A percentile compares a stretch with the other conserved stretches of the same genome.
Evolutionary conservation across 2,329 filamentous ascomycete species (phyloP).

Genomic region (Colletotrichum lupini): DNA sequence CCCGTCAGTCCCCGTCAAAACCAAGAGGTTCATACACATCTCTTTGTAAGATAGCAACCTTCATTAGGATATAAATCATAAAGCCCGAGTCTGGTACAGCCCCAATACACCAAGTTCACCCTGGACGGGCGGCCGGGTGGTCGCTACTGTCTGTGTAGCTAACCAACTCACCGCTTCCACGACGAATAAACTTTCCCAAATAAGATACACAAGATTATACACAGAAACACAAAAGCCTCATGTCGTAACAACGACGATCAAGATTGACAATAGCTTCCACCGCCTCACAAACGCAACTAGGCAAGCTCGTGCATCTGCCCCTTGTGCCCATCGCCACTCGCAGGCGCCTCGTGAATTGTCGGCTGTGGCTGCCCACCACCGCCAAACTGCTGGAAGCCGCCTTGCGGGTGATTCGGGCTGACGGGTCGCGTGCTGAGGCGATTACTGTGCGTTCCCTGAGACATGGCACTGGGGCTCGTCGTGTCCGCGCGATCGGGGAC

Average conservation of each 20-base stretch:
- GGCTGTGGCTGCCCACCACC: slow-evolving; percentile 35
- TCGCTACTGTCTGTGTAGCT: neutral
- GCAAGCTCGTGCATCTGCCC: slow-evolving; percentile 55
- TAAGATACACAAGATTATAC: neutral
- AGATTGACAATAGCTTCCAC: neutral
- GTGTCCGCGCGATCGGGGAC: slow-evolving; percentile 33
- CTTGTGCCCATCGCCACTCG: slow-evolving; percentile 47
- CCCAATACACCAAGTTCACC: neutral
- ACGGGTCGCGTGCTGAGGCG: slow-evolving; percentile 29
- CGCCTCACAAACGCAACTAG: slow-evolving; percentile 32
- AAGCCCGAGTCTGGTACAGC: neutral
- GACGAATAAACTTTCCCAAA: neutral
- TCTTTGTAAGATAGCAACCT: neutral
- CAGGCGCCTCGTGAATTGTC: slow-evolving; percentile 52
- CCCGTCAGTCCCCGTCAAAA: neutral
- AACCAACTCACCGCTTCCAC: neutral
- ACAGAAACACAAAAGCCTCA: neutral
- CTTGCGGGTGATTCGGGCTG: slow-evolving; percentile 37
- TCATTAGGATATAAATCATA: neutral
- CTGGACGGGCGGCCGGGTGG: neutral
- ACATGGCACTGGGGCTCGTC: slow-evolving; percentile 32
- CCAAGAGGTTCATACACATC: neutral
- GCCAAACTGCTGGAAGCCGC: slow-evolving; percentile 34
- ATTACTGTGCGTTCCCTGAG: slow-evolving; percentile 14
- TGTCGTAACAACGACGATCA: neutral